A percentile compares a stretch with the other conserved stretches of the same genome.
phyloP scores from a whole-genome alignment of 768 basidiomycete species.

The Nidularia pulvinata region DNA sequence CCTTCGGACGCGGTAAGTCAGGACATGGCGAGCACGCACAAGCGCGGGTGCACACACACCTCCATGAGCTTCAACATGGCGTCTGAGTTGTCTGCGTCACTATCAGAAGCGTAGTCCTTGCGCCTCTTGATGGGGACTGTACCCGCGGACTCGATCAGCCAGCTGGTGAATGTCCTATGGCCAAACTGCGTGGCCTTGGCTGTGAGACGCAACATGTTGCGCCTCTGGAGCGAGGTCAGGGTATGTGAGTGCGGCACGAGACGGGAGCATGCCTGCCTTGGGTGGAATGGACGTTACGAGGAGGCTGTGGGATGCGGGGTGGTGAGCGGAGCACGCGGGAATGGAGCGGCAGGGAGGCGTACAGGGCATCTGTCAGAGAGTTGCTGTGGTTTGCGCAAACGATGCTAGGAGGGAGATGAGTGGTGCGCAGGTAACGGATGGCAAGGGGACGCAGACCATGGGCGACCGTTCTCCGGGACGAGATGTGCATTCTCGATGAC shows the following conservation, averaged over 20 bases:
- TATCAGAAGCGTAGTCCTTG: conserved; percentile 60
- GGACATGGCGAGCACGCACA: neutral
- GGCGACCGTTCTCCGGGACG: conserved; percentile 70
- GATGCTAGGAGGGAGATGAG: conserved; percentile 47
- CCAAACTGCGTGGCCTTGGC: conserved; percentile 91
- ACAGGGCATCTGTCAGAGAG: conserved; percentile 87
- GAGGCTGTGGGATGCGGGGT: conserved; percentile 39
- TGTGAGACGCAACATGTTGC: conserved; percentile 81
- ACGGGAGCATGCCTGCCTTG: conserved; percentile 36
- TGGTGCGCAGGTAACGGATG: neutral
- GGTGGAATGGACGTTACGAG: conserved; percentile 75
- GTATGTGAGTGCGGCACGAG: neutral
- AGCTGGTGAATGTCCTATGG: conserved; percentile 80
- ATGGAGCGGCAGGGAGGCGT: conserved; percentile 17
- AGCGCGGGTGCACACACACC: conserved; percentile 29
- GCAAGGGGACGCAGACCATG: conserved; percentile 49
- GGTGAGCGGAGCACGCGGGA: too few species aligned
- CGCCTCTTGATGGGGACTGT: conserved; percentile 82
- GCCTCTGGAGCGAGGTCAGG: conserved; percentile 40
- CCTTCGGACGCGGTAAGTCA: conserved; percentile 35
- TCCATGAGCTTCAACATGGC: conserved; percentile 71
- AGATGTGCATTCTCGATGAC: conserved; percentile 78
- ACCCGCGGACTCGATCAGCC: conserved; percentile 89
- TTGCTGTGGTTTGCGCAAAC: conserved; percentile 89
- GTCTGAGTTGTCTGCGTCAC: conserved; percentile 58